Conservation (phyloP, 2,329 filamentous ascomycete species). For the Penicillium olsonii region DNA sequence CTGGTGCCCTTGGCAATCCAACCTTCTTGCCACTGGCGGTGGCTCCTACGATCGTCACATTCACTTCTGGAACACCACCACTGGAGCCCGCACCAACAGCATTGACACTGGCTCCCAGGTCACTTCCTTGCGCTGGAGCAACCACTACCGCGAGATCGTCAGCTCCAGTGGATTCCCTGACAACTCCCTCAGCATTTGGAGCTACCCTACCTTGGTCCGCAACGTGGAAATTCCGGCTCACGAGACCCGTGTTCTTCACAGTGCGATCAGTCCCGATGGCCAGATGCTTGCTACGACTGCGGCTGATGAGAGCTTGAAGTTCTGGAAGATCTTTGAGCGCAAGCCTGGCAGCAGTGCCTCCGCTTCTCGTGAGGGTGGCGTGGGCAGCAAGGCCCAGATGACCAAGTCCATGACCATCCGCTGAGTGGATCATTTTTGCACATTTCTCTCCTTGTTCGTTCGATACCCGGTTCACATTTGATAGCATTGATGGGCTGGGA, state of each 20-base stretch:
- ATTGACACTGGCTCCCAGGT: slow-evolving; percentile 98
- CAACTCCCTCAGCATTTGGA: slow-evolving; percentile 99
- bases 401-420: slow-evolving; percentile 95
- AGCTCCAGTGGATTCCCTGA: slow-evolving; percentile 98
- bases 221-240: slow-evolving; percentile 98
- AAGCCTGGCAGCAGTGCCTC: slow-evolving; percentile 75
- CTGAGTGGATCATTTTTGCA: slow-evolving; percentile 47
- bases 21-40: slow-evolving; percentile 92
- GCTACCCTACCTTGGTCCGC: slow-evolving; percentile 94
- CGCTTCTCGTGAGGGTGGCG: slow-evolving; percentile 62
- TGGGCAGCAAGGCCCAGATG: slow-evolving; percentile 78
- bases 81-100: slow-evolving; percentile 95
- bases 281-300: slow-evolving; percentile 97
- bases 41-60: slow-evolving; percentile 97
- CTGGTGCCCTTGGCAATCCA: slow-evolving; percentile 99
- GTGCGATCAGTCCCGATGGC: slow-evolving; percentile 92
- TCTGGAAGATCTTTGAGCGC: slow-evolving; percentile 99
- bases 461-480: slow-evolving; percentile 23
- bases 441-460: slow-evolving; percentile 6
- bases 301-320: slow-evolving; percentile 96
- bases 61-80: slow-evolving; percentile 99
- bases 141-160: slow-evolving; percentile 95
- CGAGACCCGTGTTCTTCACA: slow-evolving; percentile 94
- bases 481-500: slow-evolving; percentile 25
- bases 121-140: slow-evolving; percentile 93